Evolutionary conservation across 2,329 filamentous ascomycete genomes (phyloP).

Genomic region (Setomelanomma holmii): DNA sequence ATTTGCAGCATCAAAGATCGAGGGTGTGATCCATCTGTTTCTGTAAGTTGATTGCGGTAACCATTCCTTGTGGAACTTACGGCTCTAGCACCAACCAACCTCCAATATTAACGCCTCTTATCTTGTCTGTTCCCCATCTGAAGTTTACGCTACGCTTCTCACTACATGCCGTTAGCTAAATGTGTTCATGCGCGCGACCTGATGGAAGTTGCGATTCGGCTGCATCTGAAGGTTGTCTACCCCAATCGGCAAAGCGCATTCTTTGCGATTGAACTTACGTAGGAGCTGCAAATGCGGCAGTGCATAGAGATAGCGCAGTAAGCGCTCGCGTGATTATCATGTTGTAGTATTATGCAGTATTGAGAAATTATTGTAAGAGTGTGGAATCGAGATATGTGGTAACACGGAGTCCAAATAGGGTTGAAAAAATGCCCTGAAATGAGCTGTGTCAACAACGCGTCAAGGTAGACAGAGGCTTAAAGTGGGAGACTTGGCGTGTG

Average conservation of each 20-base stretch:
- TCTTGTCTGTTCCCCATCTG: slow-evolving; percentile 57
- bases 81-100: slow-evolving; percentile 59
- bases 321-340: slow-evolving; percentile 37
- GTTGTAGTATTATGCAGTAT: slow-evolving; percentile 15
- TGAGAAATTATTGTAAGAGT: slow-evolving; percentile 11
- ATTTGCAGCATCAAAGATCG: slow-evolving; percentile 55
- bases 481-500: slow-evolving; percentile 6
- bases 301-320: slow-evolving; percentile 30
- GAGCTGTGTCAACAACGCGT: slow-evolving; percentile 9
- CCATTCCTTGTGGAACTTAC: no score
- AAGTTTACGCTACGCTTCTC: slow-evolving; percentile 51
- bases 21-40: slow-evolving; percentile 66
- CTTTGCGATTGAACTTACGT: slow-evolving; percentile 32
- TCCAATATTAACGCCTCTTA: slow-evolving; percentile 60
- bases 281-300: slow-evolving; percentile 35
- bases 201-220: no score
- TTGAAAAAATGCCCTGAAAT: slow-evolving; percentile 9
- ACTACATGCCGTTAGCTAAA: slow-evolving; percentile 26
- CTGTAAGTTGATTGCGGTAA: no score
- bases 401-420: slow-evolving; percentile 13
- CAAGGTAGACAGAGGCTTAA: background rate
- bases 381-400: slow-evolving; percentile 11
- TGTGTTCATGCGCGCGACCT: no score
- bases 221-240: no score
- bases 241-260: slow-evolving; percentile 11